A percentile compares a stretch with the other conserved stretches of the same genome.
Conservation (phyloP, 2,329 filamentous ascomycete genomes). For the Neurospora sp. region DNA sequence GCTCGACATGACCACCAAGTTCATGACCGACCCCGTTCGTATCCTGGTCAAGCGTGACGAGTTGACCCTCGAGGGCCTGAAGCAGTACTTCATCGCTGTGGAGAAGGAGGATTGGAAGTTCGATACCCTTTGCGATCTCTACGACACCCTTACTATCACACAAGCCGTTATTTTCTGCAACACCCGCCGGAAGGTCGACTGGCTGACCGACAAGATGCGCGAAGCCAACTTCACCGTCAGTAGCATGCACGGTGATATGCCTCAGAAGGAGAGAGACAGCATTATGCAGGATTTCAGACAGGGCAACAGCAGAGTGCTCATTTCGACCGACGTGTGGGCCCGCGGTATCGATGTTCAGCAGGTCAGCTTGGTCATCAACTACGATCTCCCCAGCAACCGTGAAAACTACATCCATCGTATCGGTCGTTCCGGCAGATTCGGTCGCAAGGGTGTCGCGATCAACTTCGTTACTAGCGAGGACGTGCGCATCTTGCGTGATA, state of each 20-base stretch:
- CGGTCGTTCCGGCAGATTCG: constrained; percentile 98
- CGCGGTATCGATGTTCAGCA: constrained; percentile 99
- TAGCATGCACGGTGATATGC: constrained; percentile 99
- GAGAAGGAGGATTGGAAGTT: constrained; percentile 99
- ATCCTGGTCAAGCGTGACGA: constrained; percentile 99
- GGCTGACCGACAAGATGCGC: constrained; percentile 98
- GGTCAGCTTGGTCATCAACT: constrained; percentile 99
- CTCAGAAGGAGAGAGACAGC: constrained; percentile 91
- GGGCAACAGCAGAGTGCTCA: constrained; percentile 95
- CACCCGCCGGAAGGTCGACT: constrained; percentile 99
- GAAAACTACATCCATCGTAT: constrained; percentile 99
- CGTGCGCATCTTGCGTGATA: constrained; percentile 99
- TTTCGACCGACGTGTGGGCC: constrained; percentile 93
- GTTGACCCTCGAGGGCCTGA: constrained; percentile 98
- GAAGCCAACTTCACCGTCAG: constrained; percentile 98
- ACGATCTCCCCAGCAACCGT: constrained; percentile 95
- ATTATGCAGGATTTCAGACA: constrained; percentile 99
- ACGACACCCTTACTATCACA: constrained; percentile 98
- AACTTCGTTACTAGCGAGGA: constrained; percentile 99
- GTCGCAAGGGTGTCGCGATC: constrained; percentile 99
- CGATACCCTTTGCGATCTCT: constrained; percentile 95
- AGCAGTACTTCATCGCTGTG: constrained; percentile 99
- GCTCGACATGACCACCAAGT: constrained; percentile 98
- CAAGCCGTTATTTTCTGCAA: constrained; percentile 99
- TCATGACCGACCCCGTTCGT: constrained; percentile 98